Evolutionary conservation across 2,329 filamentous ascomycete genomes (phyloP).

Genomic region (Cadophora luteo-olivacea): DNA sequence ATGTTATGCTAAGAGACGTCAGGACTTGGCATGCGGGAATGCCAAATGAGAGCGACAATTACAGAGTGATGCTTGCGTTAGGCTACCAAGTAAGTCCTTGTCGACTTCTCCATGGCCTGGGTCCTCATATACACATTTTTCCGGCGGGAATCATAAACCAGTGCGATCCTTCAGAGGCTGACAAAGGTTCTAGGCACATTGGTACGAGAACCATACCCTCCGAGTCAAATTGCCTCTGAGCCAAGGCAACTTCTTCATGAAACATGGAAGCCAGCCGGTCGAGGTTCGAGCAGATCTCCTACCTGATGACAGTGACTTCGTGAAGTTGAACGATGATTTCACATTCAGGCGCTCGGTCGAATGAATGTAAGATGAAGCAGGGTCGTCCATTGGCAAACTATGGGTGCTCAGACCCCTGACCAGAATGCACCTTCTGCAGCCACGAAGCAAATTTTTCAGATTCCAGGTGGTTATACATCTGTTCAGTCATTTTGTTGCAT

Average conservation of each 20-base stretch:
- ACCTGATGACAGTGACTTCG: slow-evolving; percentile 38
- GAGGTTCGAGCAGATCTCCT: slow-evolving; percentile 40
- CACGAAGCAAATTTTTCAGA: slow-evolving; percentile 2
- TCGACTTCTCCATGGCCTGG: neutral
- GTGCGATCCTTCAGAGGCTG: neutral
- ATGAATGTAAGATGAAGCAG: neutral
- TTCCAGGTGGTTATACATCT: slow-evolving; percentile 7
- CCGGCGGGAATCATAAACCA: no score
- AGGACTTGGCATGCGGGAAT: slow-evolving; percentile 69
- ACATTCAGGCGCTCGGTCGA: slow-evolving; percentile 17
- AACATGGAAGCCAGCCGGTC: slow-evolving; percentile 38
- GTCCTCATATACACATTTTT: neutral
- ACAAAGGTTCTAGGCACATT: slow-evolving; percentile 37
- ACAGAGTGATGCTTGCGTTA: slow-evolving; percentile 65
- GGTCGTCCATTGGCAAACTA: neutral
- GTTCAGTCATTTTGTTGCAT: slow-evolving; percentile 29
- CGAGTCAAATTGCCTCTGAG: slow-evolving; percentile 38
- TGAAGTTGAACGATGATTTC: slow-evolving; percentile 40
- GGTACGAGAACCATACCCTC: slow-evolving; percentile 41
- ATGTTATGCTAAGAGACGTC: slow-evolving; percentile 63
- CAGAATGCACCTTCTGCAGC: neutral
- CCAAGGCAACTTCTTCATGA: slow-evolving; percentile 42
- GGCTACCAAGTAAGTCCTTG: slow-evolving; percentile 37
- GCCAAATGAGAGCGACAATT: slow-evolving; percentile 59
- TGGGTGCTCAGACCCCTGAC: neutral